Evolutionary conservation across 1,284 basidiomycete genomes (phyloP), one percentile per base, ranked within the genome.

Genomic region (Ustanciosporium gigantosporum): DNA sequence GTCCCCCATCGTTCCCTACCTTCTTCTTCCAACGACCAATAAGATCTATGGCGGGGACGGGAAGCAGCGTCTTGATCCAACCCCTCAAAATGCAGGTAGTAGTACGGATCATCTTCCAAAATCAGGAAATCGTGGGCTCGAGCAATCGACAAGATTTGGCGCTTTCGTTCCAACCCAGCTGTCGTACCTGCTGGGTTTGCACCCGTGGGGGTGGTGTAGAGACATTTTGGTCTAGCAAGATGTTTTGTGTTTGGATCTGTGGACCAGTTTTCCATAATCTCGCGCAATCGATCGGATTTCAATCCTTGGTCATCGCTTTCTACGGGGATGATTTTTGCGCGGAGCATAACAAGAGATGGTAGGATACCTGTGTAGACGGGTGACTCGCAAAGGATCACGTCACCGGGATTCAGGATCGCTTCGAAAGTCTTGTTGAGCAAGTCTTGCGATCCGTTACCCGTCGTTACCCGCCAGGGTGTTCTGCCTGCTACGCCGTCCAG

Each of bases 401-500:
- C 92, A 4, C 90, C 90, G 3, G 84, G 85, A 75, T 93, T 87
- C 27, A 92, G 81, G 39, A 93, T 64, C 0, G 82, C 79, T 34
- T 79, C 66, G 71, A 85, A 84, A 2, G 81, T 80, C 82, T 73
- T 46, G 80, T 83, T 88, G 46, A 95, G 84, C 51, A 93, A 76
- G 81, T 95, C 91, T 79, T 94, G 91, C 29, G 88, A 89, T 5
- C 92, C 93, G 35, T 82, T 82, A 0, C 91, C 91, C 14, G 94
- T 80, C 36, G 85, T 87, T 4, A 94, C 77, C 34, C 82, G 80
- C 90, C 90, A 95, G 11, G 59, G 36, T 14, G 50, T 47, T 14
- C 57, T 25, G 17, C 61, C 68, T 5, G 58, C 56, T 5, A 58
- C 50, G 23, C 53, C 58, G 36, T 51, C 44, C 39, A 67, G 66